Evolutionary conservation across 106 monocot genomes (phyloP).

Genomic region (Posidonia australis): DNA sequence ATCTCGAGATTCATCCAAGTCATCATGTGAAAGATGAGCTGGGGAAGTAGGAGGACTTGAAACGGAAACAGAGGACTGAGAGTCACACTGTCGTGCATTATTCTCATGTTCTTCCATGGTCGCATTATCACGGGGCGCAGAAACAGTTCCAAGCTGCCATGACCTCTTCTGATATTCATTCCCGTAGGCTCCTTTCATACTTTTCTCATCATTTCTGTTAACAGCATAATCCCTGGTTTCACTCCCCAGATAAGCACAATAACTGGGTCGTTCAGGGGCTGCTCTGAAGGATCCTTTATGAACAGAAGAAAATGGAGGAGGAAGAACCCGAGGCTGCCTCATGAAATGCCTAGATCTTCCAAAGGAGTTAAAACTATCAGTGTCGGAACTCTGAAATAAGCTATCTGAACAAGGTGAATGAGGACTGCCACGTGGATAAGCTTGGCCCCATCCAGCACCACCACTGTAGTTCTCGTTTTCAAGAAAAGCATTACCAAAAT

Average conservation of each 20-base stretch:
- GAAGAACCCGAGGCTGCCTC: conserved; percentile 82
- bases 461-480: conserved; percentile 53
- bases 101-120: conserved; percentile 26
- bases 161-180: conserved; percentile 24
- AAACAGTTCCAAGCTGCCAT: conserved; percentile 15
- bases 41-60: conserved; percentile 83
- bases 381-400: conserved; percentile 36
- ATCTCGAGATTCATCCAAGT: conserved; percentile 66
- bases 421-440: conserved; percentile 27
- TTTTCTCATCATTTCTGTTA: conserved; percentile 19
- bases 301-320: conserved; percentile 62
- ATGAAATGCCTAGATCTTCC: conserved; percentile 48
- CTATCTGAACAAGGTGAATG: conserved; percentile 32
- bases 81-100: conserved; percentile 30
- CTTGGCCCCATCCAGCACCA: conserved; percentile 41
- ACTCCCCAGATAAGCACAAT: background rate
- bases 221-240: conserved; percentile 10
- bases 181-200: conserved; percentile 21
- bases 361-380: conserved; percentile 44
- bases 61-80: conserved; percentile 78
- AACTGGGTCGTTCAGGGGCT: conserved; percentile 15
- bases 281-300: conserved; percentile 31
- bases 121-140: conserved; percentile 16
- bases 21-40: conserved; percentile 74
- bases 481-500: conserved; percentile 40